phyloP scores from a whole-genome alignment of 1,284 basidiomycete species.

The Ustanciosporium gigantosporum region DNA sequence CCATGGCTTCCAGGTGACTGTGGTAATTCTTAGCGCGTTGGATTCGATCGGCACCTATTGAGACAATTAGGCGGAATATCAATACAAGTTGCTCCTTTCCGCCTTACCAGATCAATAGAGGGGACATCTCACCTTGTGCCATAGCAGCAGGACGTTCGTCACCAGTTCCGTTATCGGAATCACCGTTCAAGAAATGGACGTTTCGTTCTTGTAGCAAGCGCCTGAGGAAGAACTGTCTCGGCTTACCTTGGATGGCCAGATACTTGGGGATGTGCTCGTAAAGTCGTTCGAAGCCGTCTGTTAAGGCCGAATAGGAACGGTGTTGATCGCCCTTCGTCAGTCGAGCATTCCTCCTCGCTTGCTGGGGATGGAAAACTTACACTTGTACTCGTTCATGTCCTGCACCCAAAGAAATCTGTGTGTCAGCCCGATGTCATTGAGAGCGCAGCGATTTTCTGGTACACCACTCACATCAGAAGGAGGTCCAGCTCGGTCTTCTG shows the following conservation, averaged over 20 bases:
- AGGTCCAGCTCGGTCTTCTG: conserved; percentile 5
- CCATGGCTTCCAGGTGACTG: conserved; percentile 8
- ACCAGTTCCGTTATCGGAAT: conserved; percentile 18
- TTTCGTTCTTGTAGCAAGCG: conserved; percentile 7
- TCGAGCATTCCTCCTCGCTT: too few species aligned
- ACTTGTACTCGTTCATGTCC: conserved; percentile 40
- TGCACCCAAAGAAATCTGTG: neutral
- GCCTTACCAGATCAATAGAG: neutral
- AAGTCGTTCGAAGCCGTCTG: conserved; percentile 27
- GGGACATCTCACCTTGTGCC: conserved; percentile 29
- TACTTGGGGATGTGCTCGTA: conserved; percentile 4
- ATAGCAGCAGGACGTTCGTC: conserved; percentile 27
- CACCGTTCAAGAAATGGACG: conserved; percentile 21
- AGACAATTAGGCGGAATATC: neutral
- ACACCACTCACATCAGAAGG: conserved; percentile 4
- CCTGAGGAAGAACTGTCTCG: neutral
- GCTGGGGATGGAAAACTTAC: conserved; percentile 11
- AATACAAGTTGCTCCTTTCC: too few species aligned
- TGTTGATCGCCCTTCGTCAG: too few species aligned
- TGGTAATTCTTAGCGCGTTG: conserved; percentile 28
- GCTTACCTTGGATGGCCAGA: neutral
- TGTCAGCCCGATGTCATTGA: neutral
- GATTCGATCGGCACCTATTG: conserved; percentile 11
- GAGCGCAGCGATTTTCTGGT: too few species aligned
- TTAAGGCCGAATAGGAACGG: neutral